Evolutionary conservation across 2,329 filamentous ascomycete species (phyloP).

Genomic region (Ascochyta fabae): DNA sequence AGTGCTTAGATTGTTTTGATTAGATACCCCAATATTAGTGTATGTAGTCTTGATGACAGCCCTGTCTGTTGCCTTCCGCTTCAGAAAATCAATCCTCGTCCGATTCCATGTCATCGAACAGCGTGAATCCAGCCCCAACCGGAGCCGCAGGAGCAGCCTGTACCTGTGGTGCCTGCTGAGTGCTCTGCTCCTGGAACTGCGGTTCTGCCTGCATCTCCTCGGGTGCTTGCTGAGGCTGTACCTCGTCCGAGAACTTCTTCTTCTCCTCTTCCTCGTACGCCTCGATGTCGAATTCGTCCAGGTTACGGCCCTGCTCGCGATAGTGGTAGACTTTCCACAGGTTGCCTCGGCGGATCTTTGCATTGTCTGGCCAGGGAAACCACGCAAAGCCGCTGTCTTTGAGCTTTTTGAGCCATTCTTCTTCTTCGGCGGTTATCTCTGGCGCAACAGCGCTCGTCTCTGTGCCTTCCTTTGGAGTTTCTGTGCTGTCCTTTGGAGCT

Average conservation of each 20-base stretch:
- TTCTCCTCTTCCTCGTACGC: conserved; percentile 31
- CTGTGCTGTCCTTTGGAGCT: conserved; percentile 29
- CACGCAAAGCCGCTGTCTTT: conserved; percentile 55
- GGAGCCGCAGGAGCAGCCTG: conserved; percentile 7
- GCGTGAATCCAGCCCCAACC: conserved; percentile 8
- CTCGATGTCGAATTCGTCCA: conserved; percentile 31
- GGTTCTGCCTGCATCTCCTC: conserved; percentile 1
- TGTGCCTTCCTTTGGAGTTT: conserved; percentile 23
- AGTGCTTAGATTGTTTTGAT: no score
- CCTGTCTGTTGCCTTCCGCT: no score
- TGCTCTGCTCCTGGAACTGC: conserved; percentile 7
- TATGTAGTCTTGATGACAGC: no score
- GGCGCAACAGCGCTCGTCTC: conserved; percentile 16
- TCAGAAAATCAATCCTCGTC: conserved; percentile 11
- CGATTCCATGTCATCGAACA: conserved; percentile 21
- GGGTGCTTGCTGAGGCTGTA: not conserved
- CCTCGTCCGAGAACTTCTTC: conserved; percentile 10
- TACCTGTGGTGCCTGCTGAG: not conserved
- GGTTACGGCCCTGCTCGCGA: conserved; percentile 29
- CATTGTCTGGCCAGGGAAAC: conserved; percentile 77
- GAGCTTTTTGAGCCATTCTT: conserved; percentile 45
- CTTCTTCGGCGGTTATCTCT: conserved; percentile 39
- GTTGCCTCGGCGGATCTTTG: conserved; percentile 71
- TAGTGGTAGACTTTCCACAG: conserved; percentile 52
- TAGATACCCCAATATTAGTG: not conserved